phyloP scores from a whole-genome alignment of 2,329 filamentous ascomycete genomes.

The Biscogniauxia sp. region DNA sequence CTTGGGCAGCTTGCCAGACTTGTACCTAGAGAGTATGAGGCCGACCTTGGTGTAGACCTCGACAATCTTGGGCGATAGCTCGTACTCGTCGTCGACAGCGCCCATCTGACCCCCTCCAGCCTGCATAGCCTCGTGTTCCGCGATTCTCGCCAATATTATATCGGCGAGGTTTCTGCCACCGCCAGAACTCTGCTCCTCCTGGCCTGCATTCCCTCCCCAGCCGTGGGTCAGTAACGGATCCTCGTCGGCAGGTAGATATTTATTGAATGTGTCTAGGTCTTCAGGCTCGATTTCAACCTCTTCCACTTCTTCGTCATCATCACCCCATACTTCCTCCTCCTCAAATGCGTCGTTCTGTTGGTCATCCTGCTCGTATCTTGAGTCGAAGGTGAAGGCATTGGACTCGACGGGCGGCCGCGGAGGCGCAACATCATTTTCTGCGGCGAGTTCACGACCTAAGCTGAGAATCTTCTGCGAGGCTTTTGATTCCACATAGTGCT shows the following conservation, averaged over 20 bases:
- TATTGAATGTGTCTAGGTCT: conserved; percentile 87
- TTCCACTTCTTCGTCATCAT: conserved; percentile 67
- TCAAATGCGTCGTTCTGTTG: conserved; percentile 47
- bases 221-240: conserved; percentile 71
- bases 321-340: conserved; percentile 66
- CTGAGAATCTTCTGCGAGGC: conserved; percentile 85
- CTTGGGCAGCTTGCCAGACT: conserved; percentile 94
- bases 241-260: conserved; percentile 73
- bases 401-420: conserved; percentile 40
- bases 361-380: conserved; percentile 60
- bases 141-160: conserved; percentile 91
- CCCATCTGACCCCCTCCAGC: conserved; percentile 49
- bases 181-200: conserved; percentile 43
- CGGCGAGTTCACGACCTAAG: conserved; percentile 83
- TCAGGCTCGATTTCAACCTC: conserved; percentile 82
- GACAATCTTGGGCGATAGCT: conserved; percentile 86
- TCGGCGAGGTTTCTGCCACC: conserved; percentile 81
- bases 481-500: conserved; percentile 80
- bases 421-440: conserved; percentile 65
- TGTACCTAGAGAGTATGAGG: conserved; percentile 85
- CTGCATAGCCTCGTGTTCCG: conserved; percentile 76
- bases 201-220: conserved; percentile 47
- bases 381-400: conserved; percentile 79
- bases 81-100: conserved; percentile 73
- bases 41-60: conserved; percentile 94